phyloP scores from a whole-genome alignment of 768 basidiomycete genomes.

The Cantharellus anzutake region DNA sequence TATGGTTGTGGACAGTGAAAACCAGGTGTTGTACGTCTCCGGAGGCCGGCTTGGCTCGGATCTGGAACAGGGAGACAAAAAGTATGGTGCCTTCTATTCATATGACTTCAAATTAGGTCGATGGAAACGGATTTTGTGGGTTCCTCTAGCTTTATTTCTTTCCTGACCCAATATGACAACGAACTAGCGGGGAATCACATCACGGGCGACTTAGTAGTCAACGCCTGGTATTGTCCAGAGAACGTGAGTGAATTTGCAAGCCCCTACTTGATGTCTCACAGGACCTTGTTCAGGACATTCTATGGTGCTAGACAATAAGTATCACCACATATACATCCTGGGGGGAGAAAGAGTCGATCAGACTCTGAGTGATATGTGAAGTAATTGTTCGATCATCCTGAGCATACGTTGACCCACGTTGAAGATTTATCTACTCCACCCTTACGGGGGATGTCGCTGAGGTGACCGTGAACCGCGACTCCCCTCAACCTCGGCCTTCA shows the following conservation, averaged over 20 bases:
- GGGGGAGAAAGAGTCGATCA: slow-evolving; percentile 48
- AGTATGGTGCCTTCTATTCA: slow-evolving; percentile 55
- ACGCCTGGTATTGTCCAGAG: not conserved
- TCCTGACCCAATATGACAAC: not conserved
- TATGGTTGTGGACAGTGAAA: slow-evolving; percentile 54
- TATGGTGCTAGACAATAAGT: slow-evolving; percentile 51
- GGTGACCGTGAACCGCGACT: slow-evolving; percentile 39
- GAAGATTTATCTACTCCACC: not conserved
- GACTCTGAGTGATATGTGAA: slow-evolving; percentile 48
- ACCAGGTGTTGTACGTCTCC: slow-evolving; percentile 54
- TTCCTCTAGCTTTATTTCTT: not conserved
- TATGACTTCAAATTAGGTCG: slow-evolving; percentile 45
- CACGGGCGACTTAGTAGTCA: too few relatives aligned
- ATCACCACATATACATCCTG: slow-evolving; percentile 47
- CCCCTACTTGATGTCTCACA: too few relatives aligned
- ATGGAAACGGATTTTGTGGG: slow-evolving; percentile 55
- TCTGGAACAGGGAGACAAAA: too few relatives aligned
- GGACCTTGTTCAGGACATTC: slow-evolving; percentile 37
- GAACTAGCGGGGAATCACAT: too few relatives aligned
- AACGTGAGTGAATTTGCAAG: not conserved
- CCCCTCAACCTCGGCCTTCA: slow-evolving; percentile 29
- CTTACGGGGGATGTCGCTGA: not conserved
- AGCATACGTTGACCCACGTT: not conserved
- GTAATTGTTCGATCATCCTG: not conserved
- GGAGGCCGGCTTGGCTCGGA: slow-evolving; percentile 37